A percentile compares a stretch with the other conserved stretches of the same genome.
Evolutionary conservation across 1,284 basidiomycete genomes (phyloP).

Genomic region (Cryptococcus sp.): DNA sequence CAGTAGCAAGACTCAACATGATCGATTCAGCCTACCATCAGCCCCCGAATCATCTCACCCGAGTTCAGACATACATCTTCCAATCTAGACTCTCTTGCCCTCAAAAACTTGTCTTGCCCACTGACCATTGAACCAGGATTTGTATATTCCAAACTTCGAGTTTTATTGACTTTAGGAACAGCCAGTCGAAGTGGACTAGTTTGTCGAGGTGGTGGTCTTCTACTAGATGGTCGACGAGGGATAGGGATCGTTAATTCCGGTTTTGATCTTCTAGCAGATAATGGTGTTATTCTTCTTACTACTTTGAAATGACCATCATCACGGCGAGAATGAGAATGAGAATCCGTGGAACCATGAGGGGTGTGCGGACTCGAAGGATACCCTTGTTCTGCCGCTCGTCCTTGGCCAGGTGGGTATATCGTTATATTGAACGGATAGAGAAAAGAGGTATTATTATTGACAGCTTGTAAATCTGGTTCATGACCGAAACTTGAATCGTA

Average conservation of each 20-base stretch:
- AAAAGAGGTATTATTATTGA: not conserved
- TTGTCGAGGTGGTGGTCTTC: not conserved
- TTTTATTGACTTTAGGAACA: not conserved
- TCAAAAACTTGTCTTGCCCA: constrained; percentile 2
- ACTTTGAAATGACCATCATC: no score
- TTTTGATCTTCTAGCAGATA: not conserved
- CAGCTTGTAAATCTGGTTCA: not conserved
- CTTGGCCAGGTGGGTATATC: not conserved
- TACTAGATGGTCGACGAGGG: not conserved
- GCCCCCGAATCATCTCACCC: constrained; percentile 8
- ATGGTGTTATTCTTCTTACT: not conserved
- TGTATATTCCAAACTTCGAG: not conserved
- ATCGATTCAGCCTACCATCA: constrained; percentile 17
- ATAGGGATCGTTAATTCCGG: not conserved
- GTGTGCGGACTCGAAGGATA: not conserved
- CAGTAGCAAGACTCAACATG: constrained; percentile 23
- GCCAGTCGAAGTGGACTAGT: constrained; percentile 1
- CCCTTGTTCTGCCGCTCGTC: no score
- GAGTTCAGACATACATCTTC: not conserved
- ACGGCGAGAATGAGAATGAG: not conserved
- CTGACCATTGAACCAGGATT: not conserved
- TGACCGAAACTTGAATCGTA: not conserved
- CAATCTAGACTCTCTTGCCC: not conserved
- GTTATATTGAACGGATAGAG: not conserved
- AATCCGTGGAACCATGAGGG: not conserved